A percentile compares a stretch with the other conserved stretches of the same genome.
phyloP scores from a whole-genome alignment of 1,284 basidiomycete species.

The Cryptococcus wingfieldii region DNA sequence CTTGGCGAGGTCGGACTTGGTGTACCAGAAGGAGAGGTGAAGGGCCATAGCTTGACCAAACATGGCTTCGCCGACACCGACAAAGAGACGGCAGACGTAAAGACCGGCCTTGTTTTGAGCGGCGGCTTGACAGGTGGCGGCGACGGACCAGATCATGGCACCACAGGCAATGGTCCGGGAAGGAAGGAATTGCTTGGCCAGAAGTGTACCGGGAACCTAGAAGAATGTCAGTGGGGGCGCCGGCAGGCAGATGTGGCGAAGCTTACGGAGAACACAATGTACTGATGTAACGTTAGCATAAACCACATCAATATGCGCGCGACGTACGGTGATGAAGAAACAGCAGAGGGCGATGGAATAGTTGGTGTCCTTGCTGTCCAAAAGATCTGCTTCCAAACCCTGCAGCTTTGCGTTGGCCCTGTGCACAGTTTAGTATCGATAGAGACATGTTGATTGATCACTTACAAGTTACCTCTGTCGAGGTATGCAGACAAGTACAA shows the following conservation, averaged over 20 bases:
- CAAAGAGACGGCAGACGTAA: conserved; percentile 47
- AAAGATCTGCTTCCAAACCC: conserved; percentile 40
- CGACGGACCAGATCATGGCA: conserved; percentile 49
- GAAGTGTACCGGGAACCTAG: conserved; percentile 38
- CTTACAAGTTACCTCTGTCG: conserved; percentile 46
- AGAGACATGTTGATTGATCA: not conserved
- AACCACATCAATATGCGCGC: not conserved
- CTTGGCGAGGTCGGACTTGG: conserved; percentile 48
- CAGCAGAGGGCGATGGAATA: conserved; percentile 47
- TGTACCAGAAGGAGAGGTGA: conserved; percentile 46
- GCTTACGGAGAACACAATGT: conserved; percentile 44
- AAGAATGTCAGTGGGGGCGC: conserved; percentile 5
- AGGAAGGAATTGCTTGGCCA: conserved; percentile 44
- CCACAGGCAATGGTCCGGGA: conserved; percentile 47
- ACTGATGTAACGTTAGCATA: conserved; percentile 11
- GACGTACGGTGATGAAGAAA: conserved; percentile 43
- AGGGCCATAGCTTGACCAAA: conserved; percentile 47
- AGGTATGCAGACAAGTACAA: conserved; percentile 51
- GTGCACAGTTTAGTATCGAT: not conserved
- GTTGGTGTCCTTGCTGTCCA: conserved; percentile 39
- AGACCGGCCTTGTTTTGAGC: conserved; percentile 39
- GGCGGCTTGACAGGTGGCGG: conserved; percentile 48
- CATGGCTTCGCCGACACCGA: conserved; percentile 47
- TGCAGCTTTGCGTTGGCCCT: conserved; percentile 44
- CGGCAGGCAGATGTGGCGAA: conserved; percentile 16